Evolutionary conservation across 1,139 yeast genomes (phyloP).

Genomic region (Kazachstania sp.): DNA sequence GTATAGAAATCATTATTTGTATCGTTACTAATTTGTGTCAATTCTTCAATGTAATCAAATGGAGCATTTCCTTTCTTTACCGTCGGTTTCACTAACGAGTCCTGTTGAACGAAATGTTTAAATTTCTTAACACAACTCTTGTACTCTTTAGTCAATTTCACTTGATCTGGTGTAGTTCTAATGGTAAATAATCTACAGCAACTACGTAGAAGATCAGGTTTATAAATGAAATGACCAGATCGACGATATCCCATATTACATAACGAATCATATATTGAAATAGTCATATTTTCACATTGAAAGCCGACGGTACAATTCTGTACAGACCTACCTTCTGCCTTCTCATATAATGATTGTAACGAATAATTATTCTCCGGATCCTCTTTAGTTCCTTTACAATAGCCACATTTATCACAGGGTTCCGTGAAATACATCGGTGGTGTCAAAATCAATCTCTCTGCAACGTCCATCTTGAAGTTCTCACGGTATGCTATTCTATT

Average conservation of each 20-base stretch:
- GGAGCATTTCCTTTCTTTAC: constrained; percentile 3
- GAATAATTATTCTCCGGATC: constrained; percentile 33
- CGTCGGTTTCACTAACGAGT: constrained; percentile 5
- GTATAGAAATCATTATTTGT: constrained; percentile 37
- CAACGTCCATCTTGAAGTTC: constrained; percentile 7
- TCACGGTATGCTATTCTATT: too few relatives aligned
- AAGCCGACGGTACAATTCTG: constrained; percentile 40
- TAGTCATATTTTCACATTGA: constrained; percentile 40
- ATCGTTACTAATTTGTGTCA: constrained; percentile 27
- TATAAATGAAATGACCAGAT: constrained; percentile 67
- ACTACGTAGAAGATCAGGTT: constrained; percentile 58
- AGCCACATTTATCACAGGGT: constrained; percentile 44
- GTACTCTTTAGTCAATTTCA: constrained; percentile 54
- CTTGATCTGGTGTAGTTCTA: constrained; percentile 44
- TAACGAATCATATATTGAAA: constrained; percentile 49
- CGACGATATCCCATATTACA: constrained; percentile 72
- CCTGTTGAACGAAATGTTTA: constrained; percentile 20
- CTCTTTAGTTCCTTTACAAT: constrained; percentile 47
- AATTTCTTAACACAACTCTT: constrained; percentile 60
- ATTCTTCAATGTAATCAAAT: constrained; percentile 27
- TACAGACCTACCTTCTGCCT: constrained; percentile 8
- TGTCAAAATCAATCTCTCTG: constrained; percentile 24
- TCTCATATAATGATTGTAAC: constrained; percentile 28
- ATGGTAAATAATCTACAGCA: constrained; percentile 85
- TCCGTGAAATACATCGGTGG: constrained; percentile 34